Evolutionary conservation across 2,329 filamentous ascomycete species (phyloP).

Genomic region (Myriangium duriaei): DNA sequence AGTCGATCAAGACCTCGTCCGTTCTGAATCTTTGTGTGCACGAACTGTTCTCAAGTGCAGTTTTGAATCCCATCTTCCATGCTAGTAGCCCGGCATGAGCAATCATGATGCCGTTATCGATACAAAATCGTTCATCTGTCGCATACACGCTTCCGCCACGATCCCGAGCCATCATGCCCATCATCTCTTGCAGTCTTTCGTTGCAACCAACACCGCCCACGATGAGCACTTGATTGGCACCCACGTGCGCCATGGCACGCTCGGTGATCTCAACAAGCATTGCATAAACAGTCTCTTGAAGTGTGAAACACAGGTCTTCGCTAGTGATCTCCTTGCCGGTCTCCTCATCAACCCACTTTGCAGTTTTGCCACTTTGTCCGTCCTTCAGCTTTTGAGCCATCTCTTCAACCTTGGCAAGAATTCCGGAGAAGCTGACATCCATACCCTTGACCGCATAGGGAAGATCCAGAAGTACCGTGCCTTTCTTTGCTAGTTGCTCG

Average conservation of each 20-base stretch:
- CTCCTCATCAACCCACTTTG: slow-evolving; percentile 26
- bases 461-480: slow-evolving; percentile 63
- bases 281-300: slow-evolving; percentile 90
- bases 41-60: slow-evolving; percentile 64
- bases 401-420: slow-evolving; percentile 70
- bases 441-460: slow-evolving; percentile 97
- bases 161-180: slow-evolving; percentile 87
- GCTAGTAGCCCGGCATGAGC: slow-evolving; percentile 86
- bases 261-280: slow-evolving; percentile 99
- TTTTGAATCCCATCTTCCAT: slow-evolving; percentile 67
- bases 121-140: slow-evolving; percentile 94
- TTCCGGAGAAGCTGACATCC: slow-evolving; percentile 94
- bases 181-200: slow-evolving; percentile 91
- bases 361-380: slow-evolving; percentile 15
- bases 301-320: slow-evolving; percentile 80
- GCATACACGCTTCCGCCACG: slow-evolving; percentile 83
- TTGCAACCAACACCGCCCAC: slow-evolving; percentile 96
- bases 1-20: slow-evolving; percentile 38
- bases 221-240: slow-evolving; percentile 77
- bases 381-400: slow-evolving; percentile 56
- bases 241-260: slow-evolving; percentile 95
- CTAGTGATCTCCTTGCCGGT: slow-evolving; percentile 53
- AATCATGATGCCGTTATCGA: slow-evolving; percentile 99
- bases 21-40: slow-evolving; percentile 44
- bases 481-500: slow-evolving; percentile 76